Base-by-base conservation (phyloP, 1,139 yeast genomes). In the Pichia sp. region DNA sequence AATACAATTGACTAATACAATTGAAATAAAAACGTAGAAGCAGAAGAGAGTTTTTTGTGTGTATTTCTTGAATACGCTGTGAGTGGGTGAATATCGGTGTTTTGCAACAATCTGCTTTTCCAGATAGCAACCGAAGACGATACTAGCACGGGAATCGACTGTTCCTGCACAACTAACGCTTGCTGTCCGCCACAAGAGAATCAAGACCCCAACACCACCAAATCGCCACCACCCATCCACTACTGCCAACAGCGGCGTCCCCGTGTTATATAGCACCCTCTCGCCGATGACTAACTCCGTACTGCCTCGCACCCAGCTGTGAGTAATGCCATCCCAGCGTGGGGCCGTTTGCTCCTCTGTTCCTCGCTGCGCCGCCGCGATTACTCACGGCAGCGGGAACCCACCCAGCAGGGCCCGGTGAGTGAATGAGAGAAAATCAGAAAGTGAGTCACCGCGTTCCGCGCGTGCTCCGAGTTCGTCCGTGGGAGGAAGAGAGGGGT, bases 21-120 rank as follows among this genome's bases (percentile, higher is more conserved):
- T 44, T 15, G 34, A 44, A 44, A 44, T 11, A 44, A 16, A 44
- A 44, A 42, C 26, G 49, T 34, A 45, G 49, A 45, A 31, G 49
- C 49, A 45, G 49, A 32, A 31, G 15, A 29, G 29, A 45, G 10
- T n/a, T 30, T 31, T 16, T 31, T 23, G 26, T 23, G 26, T 23
- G 26, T 23, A 23, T 23, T 23, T 23, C 26, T 23, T 23, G 26
- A 23, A 23, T 23, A 23, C 26, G 26, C 26, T 23, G 26, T 23
- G 38, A 23, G 11, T 45, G 47, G 10, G 41, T 36, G 41, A 10
- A 6, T 36, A n/a, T n/a, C 16, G 41, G 41, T 36, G 41, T n/a
- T 10, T 10, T 36, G 41, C 41, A 15, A 11, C 16, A 13, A 13
- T 36, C 2, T n/a, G 7, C 16, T 36, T 6, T 15, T 7, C 16